Evolutionary conservation across 139 green algal species (phyloP).

Genomic region (Zygnema circumcarinatum): DNA sequence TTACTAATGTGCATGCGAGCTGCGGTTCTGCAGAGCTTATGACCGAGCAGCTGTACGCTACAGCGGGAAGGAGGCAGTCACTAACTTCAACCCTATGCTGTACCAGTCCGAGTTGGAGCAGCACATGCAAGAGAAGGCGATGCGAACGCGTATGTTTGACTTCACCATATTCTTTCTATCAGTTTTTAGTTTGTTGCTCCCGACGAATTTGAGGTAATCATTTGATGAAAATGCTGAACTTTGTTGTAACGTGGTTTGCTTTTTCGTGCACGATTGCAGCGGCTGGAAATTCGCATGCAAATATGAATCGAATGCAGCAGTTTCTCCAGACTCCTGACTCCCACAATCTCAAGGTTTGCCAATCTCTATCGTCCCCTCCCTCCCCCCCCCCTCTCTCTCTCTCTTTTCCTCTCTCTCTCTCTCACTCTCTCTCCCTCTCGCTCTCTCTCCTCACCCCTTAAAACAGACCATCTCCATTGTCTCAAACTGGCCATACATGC

Average conservation of each 20-base stretch:
- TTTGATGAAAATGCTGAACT: conserved; percentile 1
- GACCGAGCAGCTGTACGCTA: conserved; percentile 73
- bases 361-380: background rate
- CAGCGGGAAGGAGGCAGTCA: conserved; percentile 74
- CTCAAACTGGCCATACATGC: no score
- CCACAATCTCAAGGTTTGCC: background rate
- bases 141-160: background rate
- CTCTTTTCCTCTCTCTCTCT: background rate
- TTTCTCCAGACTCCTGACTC: no score
- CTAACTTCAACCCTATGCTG: conserved; percentile 78
- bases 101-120: conserved; percentile 51
- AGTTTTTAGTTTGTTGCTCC: background rate
- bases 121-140: background rate
- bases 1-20: no score
- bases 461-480: no score
- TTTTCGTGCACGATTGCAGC: no score
- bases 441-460: no score
- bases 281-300: no score
- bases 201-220: background rate
- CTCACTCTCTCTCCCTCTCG: background rate
- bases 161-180: no score
- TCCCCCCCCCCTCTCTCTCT: background rate
- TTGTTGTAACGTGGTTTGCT: no score
- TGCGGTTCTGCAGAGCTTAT: conserved; percentile 44
- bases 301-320: no score